phyloP scores from a whole-genome alignment of 805 yeast genomes.

The Teunomyces lycoperdinae region DNA sequence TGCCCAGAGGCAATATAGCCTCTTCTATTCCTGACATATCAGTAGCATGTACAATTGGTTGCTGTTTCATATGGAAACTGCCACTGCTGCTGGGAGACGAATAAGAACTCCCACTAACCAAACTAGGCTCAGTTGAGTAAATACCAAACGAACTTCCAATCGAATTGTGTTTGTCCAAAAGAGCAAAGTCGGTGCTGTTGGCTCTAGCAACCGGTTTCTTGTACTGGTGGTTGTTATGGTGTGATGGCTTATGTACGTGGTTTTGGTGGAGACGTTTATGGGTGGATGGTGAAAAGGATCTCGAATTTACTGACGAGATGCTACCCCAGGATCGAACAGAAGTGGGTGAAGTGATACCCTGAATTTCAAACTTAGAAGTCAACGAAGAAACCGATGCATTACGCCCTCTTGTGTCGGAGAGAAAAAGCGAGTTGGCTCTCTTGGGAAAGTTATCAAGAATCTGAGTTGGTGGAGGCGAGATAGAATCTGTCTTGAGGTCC shows the following conservation, averaged over 20 bases:
- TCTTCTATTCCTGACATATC: not conserved
- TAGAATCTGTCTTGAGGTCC: slow-evolving; percentile 23
- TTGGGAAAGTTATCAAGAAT: slow-evolving; percentile 11
- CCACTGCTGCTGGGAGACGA: slow-evolving; percentile 2
- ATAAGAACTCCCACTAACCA: not conserved
- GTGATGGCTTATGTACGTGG: slow-evolving; percentile 2
- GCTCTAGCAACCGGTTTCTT: not conserved
- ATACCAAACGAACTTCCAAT: slow-evolving; percentile 6
- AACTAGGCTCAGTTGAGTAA: slow-evolving; percentile 1
- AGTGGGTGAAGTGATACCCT: slow-evolving; percentile 21
- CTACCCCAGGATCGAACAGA: not conserved
- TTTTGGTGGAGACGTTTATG: slow-evolving; percentile 2
- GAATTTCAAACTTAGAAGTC: slow-evolving; percentile 27
- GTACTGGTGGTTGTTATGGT: not conserved
- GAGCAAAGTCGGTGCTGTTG: not conserved
- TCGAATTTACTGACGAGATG: not conserved
- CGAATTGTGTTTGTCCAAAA: slow-evolving; percentile 2
- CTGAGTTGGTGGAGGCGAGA: slow-evolving; percentile 5
- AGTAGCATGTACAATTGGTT: not conserved
- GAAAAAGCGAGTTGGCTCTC: slow-evolving; percentile 16
- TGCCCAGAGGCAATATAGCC: not conserved
- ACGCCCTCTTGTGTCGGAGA: slow-evolving; percentile 3
- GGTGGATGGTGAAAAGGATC: not conserved
- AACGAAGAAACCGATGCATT: slow-evolving; percentile 20
- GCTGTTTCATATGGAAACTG: not conserved